These are phyloP conservation scores for Halenospora varia DNA, from an alignment of 495 filamentous ascomycete species.

Conservation along the genomic window DNA sequence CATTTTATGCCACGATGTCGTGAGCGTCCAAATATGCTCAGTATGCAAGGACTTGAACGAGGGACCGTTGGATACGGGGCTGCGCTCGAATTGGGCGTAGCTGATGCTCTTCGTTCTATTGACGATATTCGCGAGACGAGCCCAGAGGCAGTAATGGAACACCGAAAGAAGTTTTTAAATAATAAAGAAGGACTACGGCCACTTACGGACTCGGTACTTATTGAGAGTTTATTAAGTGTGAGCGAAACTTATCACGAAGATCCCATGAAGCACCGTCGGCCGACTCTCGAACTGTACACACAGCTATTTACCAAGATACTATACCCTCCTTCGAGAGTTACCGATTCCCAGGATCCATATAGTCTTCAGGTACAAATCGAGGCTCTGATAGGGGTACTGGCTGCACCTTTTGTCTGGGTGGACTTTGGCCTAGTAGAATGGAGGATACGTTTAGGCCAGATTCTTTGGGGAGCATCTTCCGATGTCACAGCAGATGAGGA, in stretches of 20 bases:
- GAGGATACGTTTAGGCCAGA: slow-evolving; percentile 74
- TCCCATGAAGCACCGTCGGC: slow-evolving; percentile 15
- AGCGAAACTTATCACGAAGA: slow-evolving; percentile 39
- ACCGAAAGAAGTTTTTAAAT: slow-evolving; percentile 46
- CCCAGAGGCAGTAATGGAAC: slow-evolving; percentile 35
- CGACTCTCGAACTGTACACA: slow-evolving; percentile 43
- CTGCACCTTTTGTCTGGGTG: slow-evolving; percentile 59
- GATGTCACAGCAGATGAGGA: slow-evolving; percentile 36
- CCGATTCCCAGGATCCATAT: slow-evolving; percentile 54
- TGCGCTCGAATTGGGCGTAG: slow-evolving; percentile 63
- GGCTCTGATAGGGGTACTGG: slow-evolving; percentile 51
- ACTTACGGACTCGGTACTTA: slow-evolving; percentile 44
- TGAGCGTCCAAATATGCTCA: slow-evolving; percentile 68
- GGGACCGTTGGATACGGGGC: slow-evolving; percentile 73
- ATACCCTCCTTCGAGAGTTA: slow-evolving; percentile 51
- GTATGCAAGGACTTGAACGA: slow-evolving; percentile 65
- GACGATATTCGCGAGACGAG: slow-evolving; percentile 46
- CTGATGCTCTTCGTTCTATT: slow-evolving; percentile 52
- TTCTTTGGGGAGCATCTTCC: slow-evolving; percentile 64
- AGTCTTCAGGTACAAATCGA: slow-evolving; percentile 56
- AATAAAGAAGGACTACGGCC: slow-evolving; percentile 41
- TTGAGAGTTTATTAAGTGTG: slow-evolving; percentile 47
- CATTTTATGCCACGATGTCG: slow-evolving; percentile 55
- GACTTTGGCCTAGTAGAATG: slow-evolving; percentile 78
- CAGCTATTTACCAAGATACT: slow-evolving; percentile 56